Evolutionary conservation across 129 eudicot genomes (phyloP), one percentile per base, ranked within the genome.

Genomic region (Heracleum sosnowskyi): DNA sequence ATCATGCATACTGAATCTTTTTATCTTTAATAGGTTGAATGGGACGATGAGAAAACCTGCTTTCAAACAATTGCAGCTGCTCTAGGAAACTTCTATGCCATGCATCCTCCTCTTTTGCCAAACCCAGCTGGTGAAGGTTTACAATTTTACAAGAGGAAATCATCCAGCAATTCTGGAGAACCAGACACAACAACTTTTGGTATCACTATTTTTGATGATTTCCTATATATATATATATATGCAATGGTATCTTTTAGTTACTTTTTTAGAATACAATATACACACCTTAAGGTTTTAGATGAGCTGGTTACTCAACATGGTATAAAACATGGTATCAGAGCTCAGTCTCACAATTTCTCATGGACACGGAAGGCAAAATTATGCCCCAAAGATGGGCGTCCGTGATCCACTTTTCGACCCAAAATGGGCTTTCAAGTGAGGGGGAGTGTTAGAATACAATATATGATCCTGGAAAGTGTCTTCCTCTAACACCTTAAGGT

Each of bases 51-150:
- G 81, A 92, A 88, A 84, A 72, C 44, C 71, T 96, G 99, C 87
- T 87, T 96, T 69, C 97, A 96, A 80, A 83, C 97, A 29, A 87
- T 96, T 78, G 90, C 99, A 77, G 99, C 99, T 79, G 93, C 97
- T 79, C 86, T 96, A 76, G 99, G 91, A 34, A 89, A 96, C 86
- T 96, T 96, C 73, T 96, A 96, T 69, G 99, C 97, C 16, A 79
- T 96, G 85, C 97, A 92, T 89, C 95, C 99, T 42, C 99, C 99
- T 55, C 76, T 92, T 73, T 82, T 96, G 83, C 99, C 97, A 60
- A 96, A 96, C 85, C 99, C 99, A 66, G 87, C 97, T 2, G 93
- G 92, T 37, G 97, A 90, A 62, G 88, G 88, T 81, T 46, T 86
- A 60, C 79, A 90, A 63, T 88, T 87, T 75, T 96, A 96, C 76